Evolutionary conservation across 73 alveolate species (phyloP).

Genomic region (Tetrahymena elliotti): DNA sequence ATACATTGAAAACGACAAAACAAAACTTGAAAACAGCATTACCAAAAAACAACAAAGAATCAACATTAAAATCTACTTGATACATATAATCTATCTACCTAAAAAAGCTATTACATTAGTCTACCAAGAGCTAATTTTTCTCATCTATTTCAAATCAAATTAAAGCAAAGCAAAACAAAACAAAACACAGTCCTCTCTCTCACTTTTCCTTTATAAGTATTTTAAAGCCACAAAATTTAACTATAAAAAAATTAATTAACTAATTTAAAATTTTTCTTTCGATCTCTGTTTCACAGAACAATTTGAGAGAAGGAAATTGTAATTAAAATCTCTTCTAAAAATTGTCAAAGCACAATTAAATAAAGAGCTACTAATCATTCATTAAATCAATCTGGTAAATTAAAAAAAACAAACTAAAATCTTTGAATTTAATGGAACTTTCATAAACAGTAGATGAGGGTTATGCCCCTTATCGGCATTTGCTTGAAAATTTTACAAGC

Average conservation of each 20-base stretch:
- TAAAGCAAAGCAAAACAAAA: neutral
- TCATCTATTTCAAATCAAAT: neutral
- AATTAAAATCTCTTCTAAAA: neutral
- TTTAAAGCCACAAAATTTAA: neutral
- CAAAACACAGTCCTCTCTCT: neutral
- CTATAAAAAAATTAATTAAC: no score
- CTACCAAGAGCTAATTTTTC: neutral
- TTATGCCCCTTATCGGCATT: neutral
- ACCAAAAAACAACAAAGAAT: neutral
- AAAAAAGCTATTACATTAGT: neutral
- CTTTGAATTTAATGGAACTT: neutral
- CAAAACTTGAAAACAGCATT: neutral
- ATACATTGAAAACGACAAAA: neutral
- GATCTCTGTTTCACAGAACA: neutral
- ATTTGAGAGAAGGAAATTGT: neutral
- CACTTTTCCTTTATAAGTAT: neutral
- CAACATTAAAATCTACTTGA: neutral
- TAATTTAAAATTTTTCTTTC: neutral
- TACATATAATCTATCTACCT: neutral
- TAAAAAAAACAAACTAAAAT: neutral
- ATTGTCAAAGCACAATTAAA: neutral
- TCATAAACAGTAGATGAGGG: neutral
- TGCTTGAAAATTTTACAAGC: neutral
- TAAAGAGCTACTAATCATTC: neutral
- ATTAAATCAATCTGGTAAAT: neutral